Conservation (phyloP, 495 filamentous ascomycete species). For the Trichoderma virens region DNA sequence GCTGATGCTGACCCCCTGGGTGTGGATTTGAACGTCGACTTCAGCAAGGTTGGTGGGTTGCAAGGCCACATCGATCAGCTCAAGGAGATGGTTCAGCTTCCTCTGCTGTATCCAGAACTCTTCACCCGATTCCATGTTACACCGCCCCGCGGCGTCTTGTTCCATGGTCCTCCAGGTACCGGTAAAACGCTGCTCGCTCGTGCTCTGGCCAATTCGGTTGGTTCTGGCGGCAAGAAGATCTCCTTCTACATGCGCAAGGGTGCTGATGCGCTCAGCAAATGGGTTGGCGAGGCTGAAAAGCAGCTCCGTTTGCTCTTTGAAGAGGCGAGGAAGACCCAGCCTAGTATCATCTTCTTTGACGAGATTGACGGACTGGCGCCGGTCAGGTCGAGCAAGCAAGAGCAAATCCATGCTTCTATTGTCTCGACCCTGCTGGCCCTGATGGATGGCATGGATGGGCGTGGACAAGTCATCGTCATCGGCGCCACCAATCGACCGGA, state of each 20-base stretch:
- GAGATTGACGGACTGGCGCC: conserved; percentile 96
- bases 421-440: conserved; percentile 90
- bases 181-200: conserved; percentile 94
- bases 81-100: conserved; percentile 96
- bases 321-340: conserved; percentile 88
- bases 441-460: conserved; percentile 99
- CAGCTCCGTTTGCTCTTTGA: conserved; percentile 91
- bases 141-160: conserved; percentile 87
- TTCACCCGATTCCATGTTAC: conserved; percentile 86
- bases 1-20: conserved; percentile 93
- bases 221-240: conserved; percentile 74
- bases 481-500: conserved; percentile 97
- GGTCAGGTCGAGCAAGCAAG: conserved; percentile 92
- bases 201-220: conserved; percentile 76
- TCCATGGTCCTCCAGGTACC: conserved; percentile 94
- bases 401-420: conserved; percentile 97
- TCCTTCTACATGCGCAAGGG: conserved; percentile 99
- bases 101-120: conserved; percentile 90
- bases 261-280: conserved; percentile 93
- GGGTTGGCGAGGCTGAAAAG: conserved; percentile 96
- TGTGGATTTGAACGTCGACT: conserved; percentile 83
- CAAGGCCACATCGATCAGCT: conserved; percentile 89
- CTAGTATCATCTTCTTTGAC: conserved; percentile 99
- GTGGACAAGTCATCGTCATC: conserved; percentile 96
- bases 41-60: conserved; percentile 84